Evolutionary conservation across 495 filamentous ascomycete species (phyloP).

Genomic region (Xylaria castorea): DNA sequence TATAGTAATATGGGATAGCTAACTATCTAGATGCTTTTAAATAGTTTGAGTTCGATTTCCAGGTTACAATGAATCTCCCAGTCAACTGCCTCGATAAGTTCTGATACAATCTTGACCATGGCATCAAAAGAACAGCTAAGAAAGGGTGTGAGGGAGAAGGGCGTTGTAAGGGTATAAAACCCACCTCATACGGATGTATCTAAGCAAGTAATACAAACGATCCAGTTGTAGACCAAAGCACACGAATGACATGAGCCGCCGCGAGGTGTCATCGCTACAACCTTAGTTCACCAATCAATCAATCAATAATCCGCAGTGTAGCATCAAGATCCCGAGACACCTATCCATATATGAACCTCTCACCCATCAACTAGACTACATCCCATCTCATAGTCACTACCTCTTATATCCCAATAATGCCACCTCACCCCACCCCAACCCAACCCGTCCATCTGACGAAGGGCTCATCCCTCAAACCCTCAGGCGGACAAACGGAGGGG

Average conservation of each 20-base stretch:
- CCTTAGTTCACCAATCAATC: slow-evolving; percentile 16
- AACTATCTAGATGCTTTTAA: not conserved
- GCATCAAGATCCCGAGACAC: not conserved
- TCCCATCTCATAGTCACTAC: not conserved
- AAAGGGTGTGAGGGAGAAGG: not conserved
- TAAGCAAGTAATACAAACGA: not conserved
- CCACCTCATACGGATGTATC: not conserved
- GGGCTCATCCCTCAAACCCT: slow-evolving; percentile 33
- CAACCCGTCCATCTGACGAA: slow-evolving; percentile 42
- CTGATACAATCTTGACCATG: not conserved
- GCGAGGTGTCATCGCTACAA: not conserved
- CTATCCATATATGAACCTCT: not conserved
- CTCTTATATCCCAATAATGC: not conserved
- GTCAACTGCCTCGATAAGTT: not conserved
- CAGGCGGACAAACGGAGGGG: slow-evolving; percentile 57
- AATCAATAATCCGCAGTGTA: not conserved
- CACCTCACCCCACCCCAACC: slow-evolving; percentile 36
- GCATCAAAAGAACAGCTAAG: not conserved
- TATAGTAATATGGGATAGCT: not conserved
- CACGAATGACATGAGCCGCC: not conserved
- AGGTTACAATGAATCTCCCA: not conserved
- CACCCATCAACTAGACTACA: not conserved
- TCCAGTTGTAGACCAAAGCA: not conserved
- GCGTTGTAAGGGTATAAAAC: not conserved
- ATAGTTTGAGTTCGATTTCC: too few species aligned